phyloP scores from a whole-genome alignment of 2,329 filamentous ascomycete species.

The Cadophora malorum region DNA sequence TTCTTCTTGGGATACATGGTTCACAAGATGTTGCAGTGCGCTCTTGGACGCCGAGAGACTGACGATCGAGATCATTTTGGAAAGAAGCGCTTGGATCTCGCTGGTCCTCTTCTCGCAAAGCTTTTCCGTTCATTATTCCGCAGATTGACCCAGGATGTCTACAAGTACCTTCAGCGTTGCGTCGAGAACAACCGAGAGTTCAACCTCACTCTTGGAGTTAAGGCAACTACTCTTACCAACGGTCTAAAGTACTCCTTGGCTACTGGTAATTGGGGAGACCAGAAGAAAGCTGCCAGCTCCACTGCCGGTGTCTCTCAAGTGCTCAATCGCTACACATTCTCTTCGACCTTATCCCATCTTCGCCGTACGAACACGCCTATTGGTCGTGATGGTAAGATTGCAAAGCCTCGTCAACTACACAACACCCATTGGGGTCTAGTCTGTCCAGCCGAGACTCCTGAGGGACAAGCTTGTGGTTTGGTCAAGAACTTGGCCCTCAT shows the following conservation, averaged over 20 bases:
- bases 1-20: slow-evolving; percentile 99
- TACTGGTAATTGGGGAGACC: slow-evolving; percentile 98
- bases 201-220: slow-evolving; percentile 88
- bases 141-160: slow-evolving; percentile 88
- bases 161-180: slow-evolving; percentile 88
- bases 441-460: slow-evolving; percentile 95
- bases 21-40: slow-evolving; percentile 91
- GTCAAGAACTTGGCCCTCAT: slow-evolving; percentile 98
- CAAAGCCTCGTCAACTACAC: slow-evolving; percentile 96
- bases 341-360: slow-evolving; percentile 95
- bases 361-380: slow-evolving; percentile 97
- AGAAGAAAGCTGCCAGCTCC: slow-evolving; percentile 95
- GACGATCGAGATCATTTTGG: slow-evolving; percentile 99
- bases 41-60: slow-evolving; percentile 88
- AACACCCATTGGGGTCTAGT: slow-evolving; percentile 99
- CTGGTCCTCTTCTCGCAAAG: slow-evolving; percentile 92
- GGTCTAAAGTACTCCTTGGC: slow-evolving; percentile 96
- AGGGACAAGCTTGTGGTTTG: slow-evolving; percentile 96
- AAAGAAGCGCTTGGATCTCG: slow-evolving; percentile 96
- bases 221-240: slow-evolving; percentile 88
- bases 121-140: slow-evolving; percentile 92
- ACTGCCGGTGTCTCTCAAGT: slow-evolving; percentile 98
- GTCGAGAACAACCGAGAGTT: slow-evolving; percentile 90
- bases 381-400: slow-evolving; percentile 96
- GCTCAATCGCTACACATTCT: slow-evolving; percentile 95